Conservation (phyloP, 176 grass and related monocot genomes). For the Juncus inflexus region DNA sequence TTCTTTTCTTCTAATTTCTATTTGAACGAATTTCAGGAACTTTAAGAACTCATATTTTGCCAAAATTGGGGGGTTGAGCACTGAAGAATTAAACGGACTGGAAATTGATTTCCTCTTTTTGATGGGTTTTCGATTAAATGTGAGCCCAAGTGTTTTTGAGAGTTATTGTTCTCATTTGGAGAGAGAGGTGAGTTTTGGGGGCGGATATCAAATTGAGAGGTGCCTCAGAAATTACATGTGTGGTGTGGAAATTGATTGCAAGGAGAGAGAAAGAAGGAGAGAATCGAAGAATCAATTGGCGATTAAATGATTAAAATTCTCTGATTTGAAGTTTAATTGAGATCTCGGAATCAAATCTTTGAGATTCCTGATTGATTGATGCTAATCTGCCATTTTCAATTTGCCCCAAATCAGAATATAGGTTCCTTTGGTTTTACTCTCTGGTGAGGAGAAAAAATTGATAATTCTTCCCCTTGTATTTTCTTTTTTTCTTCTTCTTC, state of each 20-base stretch:
- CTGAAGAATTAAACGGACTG: slow-evolving; percentile 52
- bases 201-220: slow-evolving; percentile 56
- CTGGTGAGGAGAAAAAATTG: too few relatives aligned
- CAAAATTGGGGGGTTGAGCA: slow-evolving; percentile 52
- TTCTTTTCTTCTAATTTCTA: too few relatives aligned
- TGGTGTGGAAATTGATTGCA: slow-evolving; percentile 25
- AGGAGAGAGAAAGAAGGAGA: slow-evolving; percentile 21
- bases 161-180: slow-evolving; percentile 81
- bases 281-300: slow-evolving; percentile 23
- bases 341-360: too few relatives aligned
- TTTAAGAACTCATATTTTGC: slow-evolving; percentile 83
- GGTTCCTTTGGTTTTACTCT: too few relatives aligned
- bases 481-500: too few relatives aligned
- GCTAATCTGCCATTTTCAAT: too few relatives aligned
- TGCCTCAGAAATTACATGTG: slow-evolving; percentile 45
- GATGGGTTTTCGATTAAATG: slow-evolving; percentile 77
- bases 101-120: slow-evolving; percentile 86
- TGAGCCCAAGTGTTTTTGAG: slow-evolving; percentile 59
- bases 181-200: slow-evolving; percentile 67
- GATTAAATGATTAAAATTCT: slow-evolving; percentile 10
- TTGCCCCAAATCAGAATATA: too few relatives aligned
- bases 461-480: too few relatives aligned
- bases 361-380: too few relatives aligned
- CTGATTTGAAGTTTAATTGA: neutral
- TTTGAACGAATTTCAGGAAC: slow-evolving; percentile 31